phyloP scores from a whole-genome alignment of 2,329 filamentous ascomycete species.

The Claviceps humidiphila region DNA sequence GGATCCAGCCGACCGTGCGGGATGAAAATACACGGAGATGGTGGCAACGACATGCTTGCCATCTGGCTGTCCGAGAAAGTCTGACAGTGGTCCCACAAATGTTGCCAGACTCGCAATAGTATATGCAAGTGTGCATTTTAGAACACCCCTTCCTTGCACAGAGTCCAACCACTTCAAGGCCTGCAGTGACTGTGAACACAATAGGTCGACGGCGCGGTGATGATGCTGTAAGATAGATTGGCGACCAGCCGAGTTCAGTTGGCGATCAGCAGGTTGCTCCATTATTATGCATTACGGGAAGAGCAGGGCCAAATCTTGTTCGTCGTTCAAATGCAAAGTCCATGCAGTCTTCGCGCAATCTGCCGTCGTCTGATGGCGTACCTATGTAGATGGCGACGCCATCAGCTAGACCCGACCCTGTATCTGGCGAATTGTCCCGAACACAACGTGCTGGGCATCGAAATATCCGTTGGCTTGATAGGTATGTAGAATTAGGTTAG shows the following conservation, averaged over 20 bases:
- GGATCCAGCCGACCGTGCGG: conserved; percentile 65
- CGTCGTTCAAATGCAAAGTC: background rate
- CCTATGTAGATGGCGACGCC: background rate
- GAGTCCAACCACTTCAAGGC: conserved; percentile 43
- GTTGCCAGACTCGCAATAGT: conserved; percentile 70
- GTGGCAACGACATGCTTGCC: conserved; percentile 85
- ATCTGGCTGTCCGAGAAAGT: conserved; percentile 65
- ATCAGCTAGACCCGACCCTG: background rate
- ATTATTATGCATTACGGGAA: background rate
- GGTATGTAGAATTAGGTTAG: too few relatives aligned
- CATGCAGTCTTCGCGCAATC: conserved; percentile 1
- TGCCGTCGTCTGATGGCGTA: conserved; percentile 3
- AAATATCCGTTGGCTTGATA: background rate
- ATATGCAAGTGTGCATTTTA: conserved; percentile 83
- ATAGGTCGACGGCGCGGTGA: background rate
- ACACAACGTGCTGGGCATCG: background rate
- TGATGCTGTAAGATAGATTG: background rate
- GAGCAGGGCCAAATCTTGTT: background rate
- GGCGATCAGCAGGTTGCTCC: background rate
- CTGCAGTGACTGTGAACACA: background rate
- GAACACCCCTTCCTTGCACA: conserved; percentile 56
- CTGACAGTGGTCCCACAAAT: conserved; percentile 57
- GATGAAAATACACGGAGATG: conserved; percentile 83
- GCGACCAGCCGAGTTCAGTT: background rate
- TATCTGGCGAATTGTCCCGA: background rate